Conservation (phyloP, 805 yeast genomes). For the Wickerhamiella galacta region DNA sequence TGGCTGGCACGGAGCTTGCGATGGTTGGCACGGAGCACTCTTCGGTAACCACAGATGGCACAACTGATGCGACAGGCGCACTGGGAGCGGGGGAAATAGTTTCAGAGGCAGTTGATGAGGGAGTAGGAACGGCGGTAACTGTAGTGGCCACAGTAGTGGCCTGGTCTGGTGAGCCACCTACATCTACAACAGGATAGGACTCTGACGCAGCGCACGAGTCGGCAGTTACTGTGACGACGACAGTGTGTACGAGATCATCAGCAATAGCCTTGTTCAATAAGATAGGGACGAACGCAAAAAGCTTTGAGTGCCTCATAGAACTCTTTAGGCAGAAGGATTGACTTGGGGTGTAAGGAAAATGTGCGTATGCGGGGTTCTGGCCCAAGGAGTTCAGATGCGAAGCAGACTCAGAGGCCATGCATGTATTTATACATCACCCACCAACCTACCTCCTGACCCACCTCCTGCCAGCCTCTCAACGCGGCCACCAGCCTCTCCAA, state of each 20-base stretch:
- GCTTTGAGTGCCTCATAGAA: too few species aligned
- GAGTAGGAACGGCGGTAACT: neutral
- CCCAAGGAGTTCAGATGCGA: too few species aligned
- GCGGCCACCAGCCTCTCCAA: too few species aligned
- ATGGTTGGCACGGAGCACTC: neutral
- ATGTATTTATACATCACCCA: too few species aligned
- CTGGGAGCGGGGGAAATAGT: neutral
- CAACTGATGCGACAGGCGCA: neutral
- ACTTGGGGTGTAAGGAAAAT: too few species aligned
- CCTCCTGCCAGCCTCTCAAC: too few species aligned
- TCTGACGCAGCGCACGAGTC: slow-evolving; percentile 8
- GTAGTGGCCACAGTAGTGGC: slow-evolving; percentile 1
- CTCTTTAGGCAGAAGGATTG: too few species aligned
- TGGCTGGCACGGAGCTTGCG: neutral
- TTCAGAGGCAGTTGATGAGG: neutral
- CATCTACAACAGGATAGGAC: slow-evolving; percentile 16
- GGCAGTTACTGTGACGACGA: slow-evolving; percentile 13
- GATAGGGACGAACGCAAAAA: too few species aligned
- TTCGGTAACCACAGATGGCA: neutral
- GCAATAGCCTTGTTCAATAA: too few species aligned
- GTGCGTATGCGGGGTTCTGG: too few species aligned
- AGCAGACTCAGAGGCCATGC: too few species aligned
- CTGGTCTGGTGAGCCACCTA: slow-evolving; percentile 9
- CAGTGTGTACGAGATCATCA: slow-evolving; percentile 15
- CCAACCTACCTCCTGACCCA: too few species aligned